These are phyloP conservation scores for Eragrostis tef DNA, from an alignment of 202 grass and related monocot genomes.

Conservation along the genomic window DNA sequence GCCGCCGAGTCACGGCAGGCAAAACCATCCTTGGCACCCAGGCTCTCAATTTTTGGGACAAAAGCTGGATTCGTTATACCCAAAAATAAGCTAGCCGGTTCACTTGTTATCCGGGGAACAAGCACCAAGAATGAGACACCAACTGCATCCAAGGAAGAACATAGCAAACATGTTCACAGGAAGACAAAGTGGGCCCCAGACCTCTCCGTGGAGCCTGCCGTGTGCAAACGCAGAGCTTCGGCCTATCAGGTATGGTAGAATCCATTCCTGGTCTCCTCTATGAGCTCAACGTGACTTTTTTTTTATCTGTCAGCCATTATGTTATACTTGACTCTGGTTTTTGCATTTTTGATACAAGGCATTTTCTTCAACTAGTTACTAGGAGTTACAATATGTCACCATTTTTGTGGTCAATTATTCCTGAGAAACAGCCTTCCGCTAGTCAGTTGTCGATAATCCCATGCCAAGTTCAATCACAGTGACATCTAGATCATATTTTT, in stretches of 20 bases:
- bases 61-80: conserved; percentile 96
- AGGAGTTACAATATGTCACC: neutral
- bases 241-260: conserved; percentile 72
- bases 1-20: conserved; percentile 33
- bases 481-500: conserved; percentile 1
- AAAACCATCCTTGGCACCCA: conserved; percentile 53
- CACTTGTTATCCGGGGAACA: conserved; percentile 53
- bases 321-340: neutral
- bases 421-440: neutral
- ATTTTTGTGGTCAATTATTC: conserved; percentile 2
- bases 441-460: neutral
- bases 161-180: conserved; percentile 58
- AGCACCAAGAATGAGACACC: conserved; percentile 57
- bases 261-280: neutral
- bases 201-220: conserved; percentile 57
- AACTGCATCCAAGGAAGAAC: conserved; percentile 50
- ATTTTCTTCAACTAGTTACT: neutral
- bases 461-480: neutral
- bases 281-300: neutral
- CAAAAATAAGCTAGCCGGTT: conserved; percentile 91
- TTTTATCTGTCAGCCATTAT: conserved; percentile 20
- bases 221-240: conserved; percentile 71
- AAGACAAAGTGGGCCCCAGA: conserved; percentile 82
- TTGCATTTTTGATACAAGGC: neutral
- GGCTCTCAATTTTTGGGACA: conserved; percentile 69